phyloP scores from a whole-genome alignment of 2,329 filamentous ascomycete genomes.

The Exophiala aquamarina region DNA sequence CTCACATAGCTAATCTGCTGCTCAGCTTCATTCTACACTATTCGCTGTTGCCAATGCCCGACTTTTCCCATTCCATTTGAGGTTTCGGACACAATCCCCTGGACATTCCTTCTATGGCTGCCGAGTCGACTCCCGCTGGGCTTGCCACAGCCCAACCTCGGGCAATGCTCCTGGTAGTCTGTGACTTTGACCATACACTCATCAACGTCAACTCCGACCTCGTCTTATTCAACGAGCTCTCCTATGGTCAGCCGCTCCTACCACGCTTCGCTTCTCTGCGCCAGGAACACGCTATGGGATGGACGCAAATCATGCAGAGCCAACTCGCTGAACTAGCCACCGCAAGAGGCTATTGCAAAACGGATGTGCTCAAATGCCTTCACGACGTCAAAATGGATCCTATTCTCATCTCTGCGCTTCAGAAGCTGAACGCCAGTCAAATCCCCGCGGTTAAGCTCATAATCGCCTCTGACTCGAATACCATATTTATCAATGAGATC shows the following conservation, averaged over 20 bases:
- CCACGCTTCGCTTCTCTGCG: neutral
- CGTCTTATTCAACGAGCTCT: neutral
- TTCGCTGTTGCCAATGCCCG: too few relatives aligned
- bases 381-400: neutral
- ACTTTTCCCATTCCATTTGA: too few relatives aligned
- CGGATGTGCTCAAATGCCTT: neutral
- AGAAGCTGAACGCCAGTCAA: neutral
- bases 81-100: too few relatives aligned
- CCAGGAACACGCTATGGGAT: neutral
- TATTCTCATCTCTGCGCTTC: neutral
- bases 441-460: slow-evolving; percentile 1
- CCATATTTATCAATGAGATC: slow-evolving; percentile 8
- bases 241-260: neutral
- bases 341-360: neutral
- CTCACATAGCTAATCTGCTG: too few relatives aligned
- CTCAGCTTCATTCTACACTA: too few relatives aligned
- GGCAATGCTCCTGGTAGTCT: neutral
- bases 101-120: too few relatives aligned
- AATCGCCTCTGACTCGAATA: slow-evolving; percentile 12
- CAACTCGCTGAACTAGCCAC: neutral
- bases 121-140: too few relatives aligned
- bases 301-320: slow-evolving; percentile 1
- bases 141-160: too few relatives aligned
- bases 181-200: slow-evolving; percentile 5
- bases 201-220: slow-evolving; percentile 7